Evolutionary conservation across 2,329 filamentous ascomycete species (phyloP).

Genomic region (Talaromyces sp.): DNA sequence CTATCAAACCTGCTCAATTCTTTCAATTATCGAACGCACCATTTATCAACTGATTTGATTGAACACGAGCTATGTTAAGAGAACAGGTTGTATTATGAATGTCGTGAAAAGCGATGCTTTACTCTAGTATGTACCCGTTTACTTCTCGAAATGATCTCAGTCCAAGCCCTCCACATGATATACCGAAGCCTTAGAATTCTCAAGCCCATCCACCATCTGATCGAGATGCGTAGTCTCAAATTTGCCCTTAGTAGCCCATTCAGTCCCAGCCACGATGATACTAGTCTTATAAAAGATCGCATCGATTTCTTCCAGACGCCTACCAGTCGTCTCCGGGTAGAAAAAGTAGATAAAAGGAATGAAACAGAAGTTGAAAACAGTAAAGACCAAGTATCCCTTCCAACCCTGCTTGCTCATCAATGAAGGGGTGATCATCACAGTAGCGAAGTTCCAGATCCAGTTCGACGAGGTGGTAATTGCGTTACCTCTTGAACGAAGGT

Average conservation of each 20-base stretch:
- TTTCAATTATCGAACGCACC: no score
- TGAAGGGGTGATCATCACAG: slow-evolving; percentile 24
- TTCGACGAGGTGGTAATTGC: slow-evolving; percentile 21
- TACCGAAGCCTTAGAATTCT: no score
- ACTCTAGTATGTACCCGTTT: no score
- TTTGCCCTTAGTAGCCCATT: slow-evolving; percentile 11
- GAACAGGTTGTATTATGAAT: no score
- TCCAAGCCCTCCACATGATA: no score
- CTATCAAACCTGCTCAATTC: no score
- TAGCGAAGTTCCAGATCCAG: slow-evolving; percentile 25
- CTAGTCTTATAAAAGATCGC: slow-evolving; percentile 21
- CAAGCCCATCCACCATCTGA: slow-evolving; percentile 1
- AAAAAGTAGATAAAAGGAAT: slow-evolving; percentile 26
- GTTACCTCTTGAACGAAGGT: slow-evolving; percentile 17
- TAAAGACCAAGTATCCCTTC: slow-evolving; percentile 25
- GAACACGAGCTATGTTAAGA: no score
- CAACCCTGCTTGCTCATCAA: slow-evolving; percentile 20
- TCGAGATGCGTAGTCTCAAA: slow-evolving; percentile 15
- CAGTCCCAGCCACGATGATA: slow-evolving; percentile 7
- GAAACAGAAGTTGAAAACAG: slow-evolving; percentile 27
- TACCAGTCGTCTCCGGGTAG: slow-evolving; percentile 26
- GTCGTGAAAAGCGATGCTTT: no score
- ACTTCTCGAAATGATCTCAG: no score
- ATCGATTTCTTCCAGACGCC: slow-evolving; percentile 26
- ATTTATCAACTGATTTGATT: no score